Conservation (phyloP, 208 protist species). For the Hexamita inflata region DNA sequence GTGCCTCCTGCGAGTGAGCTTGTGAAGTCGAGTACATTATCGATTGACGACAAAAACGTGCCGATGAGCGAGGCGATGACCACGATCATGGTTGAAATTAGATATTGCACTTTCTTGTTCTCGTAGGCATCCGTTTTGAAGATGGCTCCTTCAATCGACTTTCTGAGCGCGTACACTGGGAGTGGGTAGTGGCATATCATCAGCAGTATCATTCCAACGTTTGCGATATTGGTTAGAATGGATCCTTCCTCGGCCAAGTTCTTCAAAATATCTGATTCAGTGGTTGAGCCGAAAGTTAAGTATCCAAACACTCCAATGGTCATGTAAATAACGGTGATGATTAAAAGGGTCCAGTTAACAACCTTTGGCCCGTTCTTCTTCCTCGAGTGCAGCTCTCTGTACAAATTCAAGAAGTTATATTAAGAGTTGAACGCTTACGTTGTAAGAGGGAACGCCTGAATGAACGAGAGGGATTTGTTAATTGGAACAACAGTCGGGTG, state of each 20-base stretch:
- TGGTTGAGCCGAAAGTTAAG: not conserved
- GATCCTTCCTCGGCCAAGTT: not conserved
- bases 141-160: not conserved
- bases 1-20: not conserved
- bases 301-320: slow-evolving; percentile 14
- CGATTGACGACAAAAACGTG: not conserved
- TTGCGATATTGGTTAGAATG: not conserved
- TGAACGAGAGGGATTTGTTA: not conserved
- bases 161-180: not conserved
- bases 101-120: too few relatives aligned
- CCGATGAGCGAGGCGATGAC: not conserved
- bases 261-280: slow-evolving; percentile 9
- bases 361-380: not conserved
- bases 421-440: not conserved
- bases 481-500: not conserved
- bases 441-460: not conserved
- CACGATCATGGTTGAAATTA: not conserved
- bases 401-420: slow-evolving; percentile 23
- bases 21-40: not conserved
- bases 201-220: not conserved
- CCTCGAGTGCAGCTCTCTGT: slow-evolving; percentile 1
- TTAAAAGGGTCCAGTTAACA: not conserved
- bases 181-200: slow-evolving; percentile 13
- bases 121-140: not conserved
- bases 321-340: not conserved